Evolutionary conservation across 345 rosid species (phyloP).

Genomic region (Populus deltoides): DNA sequence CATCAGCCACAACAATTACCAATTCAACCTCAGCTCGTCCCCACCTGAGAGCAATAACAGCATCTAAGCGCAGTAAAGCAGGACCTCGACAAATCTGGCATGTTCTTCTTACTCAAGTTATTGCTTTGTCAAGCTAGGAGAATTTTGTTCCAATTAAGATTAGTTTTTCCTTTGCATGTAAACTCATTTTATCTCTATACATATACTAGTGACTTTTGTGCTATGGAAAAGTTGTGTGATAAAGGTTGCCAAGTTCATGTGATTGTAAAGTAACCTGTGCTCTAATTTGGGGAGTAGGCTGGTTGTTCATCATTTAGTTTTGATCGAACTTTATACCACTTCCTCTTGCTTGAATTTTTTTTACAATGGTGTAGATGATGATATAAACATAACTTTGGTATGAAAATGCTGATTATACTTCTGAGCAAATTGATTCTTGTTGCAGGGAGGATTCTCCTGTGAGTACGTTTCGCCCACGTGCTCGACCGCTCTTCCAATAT

Average conservation of each 20-base stretch:
- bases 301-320: neutral
- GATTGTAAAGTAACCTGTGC: neutral
- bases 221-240: neutral
- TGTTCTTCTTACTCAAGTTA: slow-evolving; percentile 22
- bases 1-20: slow-evolving; percentile 66
- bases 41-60: slow-evolving; percentile 86
- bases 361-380: neutral
- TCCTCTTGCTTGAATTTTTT: neutral
- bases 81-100: slow-evolving; percentile 88
- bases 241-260: neutral
- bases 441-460: slow-evolving; percentile 91
- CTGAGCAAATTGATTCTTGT: slow-evolving; percentile 14
- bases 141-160: slow-evolving; percentile 3
- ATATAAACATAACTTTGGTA: neutral
- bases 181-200: neutral
- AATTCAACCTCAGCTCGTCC: slow-evolving; percentile 69
- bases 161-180: neutral
- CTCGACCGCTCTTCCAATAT: slow-evolving; percentile 89
- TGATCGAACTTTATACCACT: neutral
- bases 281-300: neutral
- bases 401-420: neutral
- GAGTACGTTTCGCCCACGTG: slow-evolving; percentile 91
- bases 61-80: slow-evolving; percentile 77
- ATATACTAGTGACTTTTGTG: neutral
- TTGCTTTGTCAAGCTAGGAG: slow-evolving; percentile 15